phyloP scores from a whole-genome alignment of 331 rosid genomes.

The Quercus lobata region DNA sequence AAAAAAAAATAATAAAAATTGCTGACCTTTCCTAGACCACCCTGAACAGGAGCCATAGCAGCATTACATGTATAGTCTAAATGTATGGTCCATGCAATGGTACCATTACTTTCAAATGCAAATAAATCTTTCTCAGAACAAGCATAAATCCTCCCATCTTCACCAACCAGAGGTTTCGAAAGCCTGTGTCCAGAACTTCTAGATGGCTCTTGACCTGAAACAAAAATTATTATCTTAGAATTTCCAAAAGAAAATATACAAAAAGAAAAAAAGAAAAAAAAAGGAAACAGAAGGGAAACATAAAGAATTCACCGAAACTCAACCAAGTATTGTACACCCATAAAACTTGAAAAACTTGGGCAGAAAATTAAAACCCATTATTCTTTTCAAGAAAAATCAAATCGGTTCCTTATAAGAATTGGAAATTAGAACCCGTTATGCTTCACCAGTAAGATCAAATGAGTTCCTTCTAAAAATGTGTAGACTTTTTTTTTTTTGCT shows the following conservation, averaged over 20 bases:
- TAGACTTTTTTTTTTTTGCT: no score
- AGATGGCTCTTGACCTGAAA: constrained; percentile 11
- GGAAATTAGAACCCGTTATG: neutral
- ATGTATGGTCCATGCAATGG: constrained; percentile 58
- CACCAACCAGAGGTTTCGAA: constrained; percentile 52
- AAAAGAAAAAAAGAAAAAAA: no score
- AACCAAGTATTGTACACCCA: neutral
- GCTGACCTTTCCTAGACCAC: constrained; percentile 48
- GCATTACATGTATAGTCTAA: constrained; percentile 45
- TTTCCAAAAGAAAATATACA: no score
- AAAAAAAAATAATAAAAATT: neutral
- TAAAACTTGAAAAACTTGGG: neutral
- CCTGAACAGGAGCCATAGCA: constrained; percentile 48
- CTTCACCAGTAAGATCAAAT: neutral
- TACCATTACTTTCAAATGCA: constrained; percentile 64
- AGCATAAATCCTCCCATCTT: constrained; percentile 55
- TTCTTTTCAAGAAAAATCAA: neutral
- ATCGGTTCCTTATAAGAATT: neutral
- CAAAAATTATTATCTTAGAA: neutral
- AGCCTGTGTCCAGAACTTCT: constrained; percentile 31
- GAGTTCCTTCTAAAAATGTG: neutral
- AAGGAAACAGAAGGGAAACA: neutral
- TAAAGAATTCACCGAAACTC: neutral
- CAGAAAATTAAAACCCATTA: neutral
- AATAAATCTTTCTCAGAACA: constrained; percentile 50